These are phyloP conservation scores for Aspergillus oerlinghausenensis DNA, from an alignment of 2,329 filamentous ascomycete genomes.

Conservation along the genomic window DNA sequence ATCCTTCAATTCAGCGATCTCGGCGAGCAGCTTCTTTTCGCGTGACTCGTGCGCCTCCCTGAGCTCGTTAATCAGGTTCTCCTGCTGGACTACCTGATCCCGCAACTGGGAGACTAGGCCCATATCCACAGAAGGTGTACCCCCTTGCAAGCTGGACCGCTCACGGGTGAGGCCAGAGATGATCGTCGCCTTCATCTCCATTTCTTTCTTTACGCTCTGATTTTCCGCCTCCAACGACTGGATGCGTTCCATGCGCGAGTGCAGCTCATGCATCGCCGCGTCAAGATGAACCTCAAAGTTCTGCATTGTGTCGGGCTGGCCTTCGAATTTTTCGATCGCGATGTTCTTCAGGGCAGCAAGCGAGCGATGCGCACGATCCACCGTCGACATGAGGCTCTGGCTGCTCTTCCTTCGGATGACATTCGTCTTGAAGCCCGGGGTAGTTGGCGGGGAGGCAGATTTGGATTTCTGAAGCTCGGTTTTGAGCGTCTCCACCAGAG, in stretches of 20 bases:
- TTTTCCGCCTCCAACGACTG: slow-evolving; percentile 85
- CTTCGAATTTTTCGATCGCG: slow-evolving; percentile 78
- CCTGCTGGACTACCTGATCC: slow-evolving; percentile 81
- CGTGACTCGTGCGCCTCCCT: slow-evolving; percentile 67
- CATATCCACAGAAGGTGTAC: slow-evolving; percentile 76
- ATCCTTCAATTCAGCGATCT: slow-evolving; percentile 65
- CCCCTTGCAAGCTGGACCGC: slow-evolving; percentile 75
- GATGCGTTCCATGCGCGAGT: slow-evolving; percentile 80
- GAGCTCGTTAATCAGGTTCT: slow-evolving; percentile 70
- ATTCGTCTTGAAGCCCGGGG: slow-evolving; percentile 47
- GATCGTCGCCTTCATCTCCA: slow-evolving; percentile 94
- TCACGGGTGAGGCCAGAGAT: slow-evolving; percentile 92
- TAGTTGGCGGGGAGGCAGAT: slow-evolving; percentile 52
- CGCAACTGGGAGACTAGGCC: slow-evolving; percentile 82
- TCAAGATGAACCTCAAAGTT: slow-evolving; percentile 91
- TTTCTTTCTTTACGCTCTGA: slow-evolving; percentile 80
- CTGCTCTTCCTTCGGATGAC: slow-evolving; percentile 91
- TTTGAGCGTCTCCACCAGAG: slow-evolving; percentile 87
- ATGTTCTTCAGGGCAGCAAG: slow-evolving; percentile 87
- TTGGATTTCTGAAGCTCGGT: slow-evolving; percentile 77
- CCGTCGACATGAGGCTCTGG: slow-evolving; percentile 71
- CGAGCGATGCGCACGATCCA: slow-evolving; percentile 86
- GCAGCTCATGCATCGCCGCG: slow-evolving; percentile 86
- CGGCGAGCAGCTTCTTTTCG: slow-evolving; percentile 68
- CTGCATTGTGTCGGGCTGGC: slow-evolving; percentile 77